phyloP scores from a whole-genome alignment of 805 yeast genomes.

The Henningerozyma blattae region DNA sequence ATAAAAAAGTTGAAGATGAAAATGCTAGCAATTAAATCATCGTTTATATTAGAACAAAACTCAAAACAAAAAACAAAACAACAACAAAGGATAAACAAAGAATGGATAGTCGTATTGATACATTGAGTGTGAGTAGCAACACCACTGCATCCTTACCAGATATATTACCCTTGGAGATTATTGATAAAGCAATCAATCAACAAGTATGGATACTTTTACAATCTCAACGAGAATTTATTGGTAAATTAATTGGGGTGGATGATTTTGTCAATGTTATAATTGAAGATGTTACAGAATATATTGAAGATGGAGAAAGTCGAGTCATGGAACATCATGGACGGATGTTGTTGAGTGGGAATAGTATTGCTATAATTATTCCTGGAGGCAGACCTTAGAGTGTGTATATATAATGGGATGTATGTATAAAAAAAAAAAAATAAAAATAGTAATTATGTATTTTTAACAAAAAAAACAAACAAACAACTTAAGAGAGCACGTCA shows the following conservation, averaged over 20 bases:
- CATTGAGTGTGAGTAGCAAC: not conserved
- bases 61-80: too few species aligned
- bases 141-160: not conserved
- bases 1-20: too few species aligned
- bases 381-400: conserved; percentile 34
- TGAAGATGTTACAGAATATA: conserved; percentile 43
- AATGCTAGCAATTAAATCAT: too few species aligned
- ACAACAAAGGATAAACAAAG: too few species aligned
- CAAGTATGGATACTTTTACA: conserved; percentile 51
- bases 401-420: too few species aligned
- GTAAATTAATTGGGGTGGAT: conserved; percentile 84
- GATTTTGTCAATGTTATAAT: conserved; percentile 89
- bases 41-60: too few species aligned
- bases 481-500: too few species aligned
- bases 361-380: conserved; percentile 57
- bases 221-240: conserved; percentile 67
- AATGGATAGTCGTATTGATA: too few species aligned
- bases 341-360: conserved; percentile 62
- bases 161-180: conserved; percentile 64
- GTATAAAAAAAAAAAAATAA: too few species aligned
- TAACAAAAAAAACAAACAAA: not conserved
- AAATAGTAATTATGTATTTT: not conserved
- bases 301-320: conserved; percentile 26
- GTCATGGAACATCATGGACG: conserved; percentile 36
- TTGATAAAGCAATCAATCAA: conserved; percentile 79